Base-by-base conservation (phyloP, 768 basidiomycete species). In the Boletus rex-veris region DNA sequence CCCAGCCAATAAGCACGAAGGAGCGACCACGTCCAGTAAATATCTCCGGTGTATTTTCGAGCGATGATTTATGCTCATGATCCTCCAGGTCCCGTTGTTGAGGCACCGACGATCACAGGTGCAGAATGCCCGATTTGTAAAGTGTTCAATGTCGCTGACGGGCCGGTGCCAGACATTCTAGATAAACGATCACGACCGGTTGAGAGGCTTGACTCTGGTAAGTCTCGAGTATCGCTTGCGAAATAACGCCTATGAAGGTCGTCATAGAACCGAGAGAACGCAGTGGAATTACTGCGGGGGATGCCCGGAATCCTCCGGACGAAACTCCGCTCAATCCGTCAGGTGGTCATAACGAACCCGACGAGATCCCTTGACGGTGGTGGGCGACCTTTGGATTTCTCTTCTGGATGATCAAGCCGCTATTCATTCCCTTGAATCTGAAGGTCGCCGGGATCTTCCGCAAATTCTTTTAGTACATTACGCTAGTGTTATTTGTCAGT, bases 381-480 rank as follows among this genome's bases (percentile, higher is more conserved):
- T 73, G 76, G 77, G 76, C 76, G 76, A 72, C 76, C 71, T 72
- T 77, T 64, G 70, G 76, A 69, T 64, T 64, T 58, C 65, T 77
- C 61, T 70, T 71, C 56, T 76, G 71, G 74, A 66, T 77, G 53
- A 71, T 73, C 57, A 67, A 69, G 63, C 74, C 73, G 45, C 55
- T 74, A 50, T 63, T 74, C 58, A 64, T 74, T 59, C 75, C 74
- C 52, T 65, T 77, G 61, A 62, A 73, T 62, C 74, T 75, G 68
- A 78, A 70, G 73, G 76, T 78, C 72, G 76, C 76, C 77, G 77
- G 67, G 76, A 72, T 66, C 63, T 65, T 77, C 63, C 72, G 72
- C 65, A 73, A 72, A 65, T 74, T 66, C 58, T 72, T 77, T 50
- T 75, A 68, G 54, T 60, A 51, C 48, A 66, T 60, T 57, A 52